These are phyloP conservation scores for Neurospora sp. DNA, from an alignment of 495 filamentous ascomycete genomes.

Conservation along the genomic window DNA sequence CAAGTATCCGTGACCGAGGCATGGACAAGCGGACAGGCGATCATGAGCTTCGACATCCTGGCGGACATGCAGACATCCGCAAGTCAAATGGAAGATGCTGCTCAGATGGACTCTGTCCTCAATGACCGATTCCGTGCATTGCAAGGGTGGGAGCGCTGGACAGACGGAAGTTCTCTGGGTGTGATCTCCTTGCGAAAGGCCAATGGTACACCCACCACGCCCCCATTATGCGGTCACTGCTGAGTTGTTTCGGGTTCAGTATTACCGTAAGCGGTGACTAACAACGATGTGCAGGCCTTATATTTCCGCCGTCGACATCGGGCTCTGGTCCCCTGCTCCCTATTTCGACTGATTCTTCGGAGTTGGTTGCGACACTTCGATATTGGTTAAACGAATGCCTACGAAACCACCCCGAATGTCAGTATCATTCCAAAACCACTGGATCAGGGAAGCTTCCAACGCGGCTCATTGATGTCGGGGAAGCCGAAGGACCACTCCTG, in stretches of 20 bases:
- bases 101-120: not conserved
- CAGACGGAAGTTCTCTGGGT: not conserved
- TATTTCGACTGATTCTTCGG: not conserved
- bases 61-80: not conserved
- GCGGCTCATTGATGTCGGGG: not conserved
- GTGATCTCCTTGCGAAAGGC: not conserved
- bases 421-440: rapidly evolving
- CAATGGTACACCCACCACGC: not conserved
- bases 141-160: not conserved
- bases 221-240: not conserved
- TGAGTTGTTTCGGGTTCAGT: not conserved
- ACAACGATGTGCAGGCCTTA: not conserved
- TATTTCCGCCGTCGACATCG: not conserved
- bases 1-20: not conserved
- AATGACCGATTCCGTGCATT: not conserved
- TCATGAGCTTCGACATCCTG: not conserved
- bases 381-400: not conserved
- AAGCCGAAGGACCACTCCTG: not conserved
- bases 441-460: not conserved
- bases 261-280: not conserved
- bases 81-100: not conserved
- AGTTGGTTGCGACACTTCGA: not conserved
- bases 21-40: not conserved
- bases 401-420: not conserved
- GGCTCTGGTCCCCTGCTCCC: not conserved